Percentiles rank a stretch among this genome's conserved stretches.
Conservation (phyloP, 192 early-diverging fungal genomes). For the Umbelopsis vinacea region DNA sequence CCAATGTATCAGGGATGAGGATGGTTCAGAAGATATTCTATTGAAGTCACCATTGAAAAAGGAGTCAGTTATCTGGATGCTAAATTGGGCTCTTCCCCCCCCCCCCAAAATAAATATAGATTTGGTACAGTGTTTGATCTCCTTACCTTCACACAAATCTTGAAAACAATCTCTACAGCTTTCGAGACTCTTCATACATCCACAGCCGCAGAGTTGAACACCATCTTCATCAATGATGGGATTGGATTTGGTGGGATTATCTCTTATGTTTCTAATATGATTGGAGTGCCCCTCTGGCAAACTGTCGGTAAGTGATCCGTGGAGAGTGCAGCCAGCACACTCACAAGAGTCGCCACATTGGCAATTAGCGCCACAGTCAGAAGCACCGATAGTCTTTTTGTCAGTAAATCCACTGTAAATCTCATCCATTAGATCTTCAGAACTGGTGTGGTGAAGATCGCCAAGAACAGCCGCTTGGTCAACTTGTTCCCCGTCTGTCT, state of each 20-base stretch:
- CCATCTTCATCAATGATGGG: slow-evolving; percentile 53
- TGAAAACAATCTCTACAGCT: slow-evolving; percentile 58
- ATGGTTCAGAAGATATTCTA: slow-evolving; percentile 17
- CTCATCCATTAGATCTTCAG: slow-evolving; percentile 43
- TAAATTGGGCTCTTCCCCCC: no score
- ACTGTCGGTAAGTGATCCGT: slow-evolving; percentile 1
- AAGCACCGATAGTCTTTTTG: neutral
- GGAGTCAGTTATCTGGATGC: neutral
- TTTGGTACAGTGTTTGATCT: no score
- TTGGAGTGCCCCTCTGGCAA: neutral
- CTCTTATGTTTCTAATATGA: neutral
- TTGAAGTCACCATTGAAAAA: neutral
- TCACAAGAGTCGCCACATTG: slow-evolving; percentile 34
- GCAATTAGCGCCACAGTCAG: slow-evolving; percentile 25
- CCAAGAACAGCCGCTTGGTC: slow-evolving; percentile 29
- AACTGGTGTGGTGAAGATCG: slow-evolving; percentile 33
- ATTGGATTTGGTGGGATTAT: neutral
- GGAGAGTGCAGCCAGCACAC: slow-evolving; percentile 45
- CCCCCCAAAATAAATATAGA: no score
- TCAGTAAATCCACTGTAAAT: slow-evolving; percentile 40
- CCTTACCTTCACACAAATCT: slow-evolving; percentile 54
- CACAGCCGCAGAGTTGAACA: slow-evolving; percentile 59
- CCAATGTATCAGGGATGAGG: neutral
- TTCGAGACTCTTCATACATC: slow-evolving; percentile 56
- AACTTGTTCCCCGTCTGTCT: slow-evolving; percentile 18